Conservation (phyloP, 1,284 basidiomycete species). For the Albatrellus sp. region DNA sequence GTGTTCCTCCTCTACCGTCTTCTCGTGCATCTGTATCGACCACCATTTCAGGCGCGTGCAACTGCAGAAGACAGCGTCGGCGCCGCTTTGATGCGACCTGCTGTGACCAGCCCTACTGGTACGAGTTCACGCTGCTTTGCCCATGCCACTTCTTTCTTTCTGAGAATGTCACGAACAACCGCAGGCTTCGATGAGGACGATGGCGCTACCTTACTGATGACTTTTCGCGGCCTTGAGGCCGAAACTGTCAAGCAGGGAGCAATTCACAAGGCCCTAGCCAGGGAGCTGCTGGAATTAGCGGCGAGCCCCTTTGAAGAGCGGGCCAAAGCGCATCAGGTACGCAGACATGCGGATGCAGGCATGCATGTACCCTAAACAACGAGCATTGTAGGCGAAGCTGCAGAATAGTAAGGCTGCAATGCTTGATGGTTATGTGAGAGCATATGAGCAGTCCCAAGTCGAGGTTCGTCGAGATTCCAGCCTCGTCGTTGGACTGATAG, state of each 20-base stretch:
- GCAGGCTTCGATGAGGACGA: slow-evolving; percentile 66
- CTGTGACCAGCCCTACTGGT: slow-evolving; percentile 25
- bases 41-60: slow-evolving; percentile 41
- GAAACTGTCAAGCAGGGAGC: slow-evolving; percentile 58
- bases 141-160: slow-evolving; percentile 1
- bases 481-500: neutral
- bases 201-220: slow-evolving; percentile 64
- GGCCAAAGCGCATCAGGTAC: slow-evolving; percentile 56
- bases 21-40: slow-evolving; percentile 2
- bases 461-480: slow-evolving; percentile 30
- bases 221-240: slow-evolving; percentile 67
- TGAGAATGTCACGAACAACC: slow-evolving; percentile 20
- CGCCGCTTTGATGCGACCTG: slow-evolving; percentile 38
- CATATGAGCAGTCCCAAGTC: slow-evolving; percentile 49
- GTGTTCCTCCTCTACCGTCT: slow-evolving; percentile 14
- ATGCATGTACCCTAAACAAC: neutral
- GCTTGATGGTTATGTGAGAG: slow-evolving; percentile 58
- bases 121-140: slow-evolving; percentile 27
- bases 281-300: slow-evolving; percentile 55
- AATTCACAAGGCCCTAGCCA: slow-evolving; percentile 51
- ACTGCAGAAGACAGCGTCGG: slow-evolving; percentile 51
- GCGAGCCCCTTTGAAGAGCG: slow-evolving; percentile 65
- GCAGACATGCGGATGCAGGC: slow-evolving; percentile 3
- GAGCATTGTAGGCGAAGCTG: slow-evolving; percentile 39
- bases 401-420: slow-evolving; percentile 40